Evolutionary conservation across 2,329 filamentous ascomycete species (phyloP).

Genomic region (Fusarium concolor): DNA sequence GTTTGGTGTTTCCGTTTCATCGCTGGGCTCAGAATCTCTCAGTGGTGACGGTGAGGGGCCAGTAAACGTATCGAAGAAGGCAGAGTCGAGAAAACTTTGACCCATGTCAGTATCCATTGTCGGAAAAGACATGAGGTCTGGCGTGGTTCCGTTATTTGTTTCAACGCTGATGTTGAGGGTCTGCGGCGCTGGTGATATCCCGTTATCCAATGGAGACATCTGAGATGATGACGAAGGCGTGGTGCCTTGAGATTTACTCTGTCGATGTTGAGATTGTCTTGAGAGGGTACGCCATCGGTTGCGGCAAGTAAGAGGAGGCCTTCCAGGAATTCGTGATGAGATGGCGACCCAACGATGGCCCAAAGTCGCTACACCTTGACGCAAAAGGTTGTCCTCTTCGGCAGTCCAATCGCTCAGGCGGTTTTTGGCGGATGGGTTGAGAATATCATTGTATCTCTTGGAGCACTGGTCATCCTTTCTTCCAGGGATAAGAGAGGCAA

Average conservation of each 20-base stretch:
- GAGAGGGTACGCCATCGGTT: slow-evolving; percentile 46
- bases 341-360: slow-evolving; percentile 48
- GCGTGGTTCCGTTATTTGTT: background rate
- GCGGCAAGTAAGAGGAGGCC: slow-evolving; percentile 47
- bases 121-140: slow-evolving; percentile 25
- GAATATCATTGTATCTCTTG: slow-evolving; percentile 48
- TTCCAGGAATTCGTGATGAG: slow-evolving; percentile 41
- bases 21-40: slow-evolving; percentile 13
- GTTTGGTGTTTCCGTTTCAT: slow-evolving; percentile 24
- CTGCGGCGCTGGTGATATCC: slow-evolving; percentile 33
- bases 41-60: slow-evolving; percentile 31
- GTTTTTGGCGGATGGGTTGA: slow-evolving; percentile 44
- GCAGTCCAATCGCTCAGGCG: slow-evolving; percentile 44
- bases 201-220: slow-evolving; percentile 32
- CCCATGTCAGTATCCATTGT: slow-evolving; percentile 16
- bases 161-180: slow-evolving; percentile 10
- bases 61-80: slow-evolving; percentile 39
- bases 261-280: slow-evolving; percentile 21
- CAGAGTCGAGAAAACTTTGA: slow-evolving; percentile 31
- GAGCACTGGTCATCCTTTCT: slow-evolving; percentile 49
- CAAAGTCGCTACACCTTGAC: slow-evolving; percentile 41
- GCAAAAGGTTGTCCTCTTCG: slow-evolving; percentile 42
- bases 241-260: slow-evolving; percentile 33
- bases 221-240: slow-evolving; percentile 39
- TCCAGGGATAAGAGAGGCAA: slow-evolving; percentile 45